Evolutionary conservation across 805 yeast genomes (phyloP).

Genomic region (Sugiyamaella valdiviana): DNA sequence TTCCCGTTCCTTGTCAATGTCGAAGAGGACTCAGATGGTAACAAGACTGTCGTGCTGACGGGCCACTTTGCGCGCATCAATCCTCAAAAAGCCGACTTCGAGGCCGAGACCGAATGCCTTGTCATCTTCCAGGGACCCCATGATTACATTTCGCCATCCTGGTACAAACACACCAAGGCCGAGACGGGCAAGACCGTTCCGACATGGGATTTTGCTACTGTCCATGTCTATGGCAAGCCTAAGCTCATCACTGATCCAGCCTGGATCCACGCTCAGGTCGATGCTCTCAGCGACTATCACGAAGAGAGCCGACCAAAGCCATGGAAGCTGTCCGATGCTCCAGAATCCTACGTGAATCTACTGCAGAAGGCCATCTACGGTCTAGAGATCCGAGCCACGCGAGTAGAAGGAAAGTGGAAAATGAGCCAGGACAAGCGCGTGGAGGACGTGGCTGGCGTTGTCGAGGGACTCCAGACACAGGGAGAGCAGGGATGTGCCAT

Average conservation of each 20-base stretch:
- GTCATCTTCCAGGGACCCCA: slow-evolving; percentile 48
- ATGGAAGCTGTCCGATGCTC: slow-evolving; percentile 58
- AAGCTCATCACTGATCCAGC: slow-evolving; percentile 39
- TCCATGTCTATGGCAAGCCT: slow-evolving; percentile 51
- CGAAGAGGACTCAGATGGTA: slow-evolving; percentile 29
- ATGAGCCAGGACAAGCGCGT: slow-evolving; percentile 46
- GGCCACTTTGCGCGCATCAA: slow-evolving; percentile 53
- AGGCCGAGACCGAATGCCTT: slow-evolving; percentile 37
- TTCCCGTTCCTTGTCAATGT: slow-evolving; percentile 45
- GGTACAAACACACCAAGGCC: slow-evolving; percentile 50
- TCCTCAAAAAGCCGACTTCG: slow-evolving; percentile 37
- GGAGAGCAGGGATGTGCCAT: slow-evolving; percentile 12
- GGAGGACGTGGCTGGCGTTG: slow-evolving; percentile 46
- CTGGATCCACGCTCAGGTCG: slow-evolving; percentile 42
- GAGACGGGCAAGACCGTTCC: slow-evolving; percentile 60
- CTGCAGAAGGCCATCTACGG: slow-evolving; percentile 51
- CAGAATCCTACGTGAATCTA: slow-evolving; percentile 39
- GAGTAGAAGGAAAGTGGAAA: slow-evolving; percentile 49
- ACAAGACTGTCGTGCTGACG: slow-evolving; percentile 28
- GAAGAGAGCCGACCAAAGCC: slow-evolving; percentile 37
- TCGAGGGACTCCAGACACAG: slow-evolving; percentile 33
- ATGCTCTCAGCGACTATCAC: slow-evolving; percentile 41
- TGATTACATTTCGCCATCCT: slow-evolving; percentile 50
- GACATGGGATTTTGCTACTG: slow-evolving; percentile 60
- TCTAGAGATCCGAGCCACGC: slow-evolving; percentile 44